These are phyloP conservation scores for Epichloe gansuensis DNA, from an alignment of 2,329 filamentous ascomycete species.

Conservation along the genomic window DNA sequence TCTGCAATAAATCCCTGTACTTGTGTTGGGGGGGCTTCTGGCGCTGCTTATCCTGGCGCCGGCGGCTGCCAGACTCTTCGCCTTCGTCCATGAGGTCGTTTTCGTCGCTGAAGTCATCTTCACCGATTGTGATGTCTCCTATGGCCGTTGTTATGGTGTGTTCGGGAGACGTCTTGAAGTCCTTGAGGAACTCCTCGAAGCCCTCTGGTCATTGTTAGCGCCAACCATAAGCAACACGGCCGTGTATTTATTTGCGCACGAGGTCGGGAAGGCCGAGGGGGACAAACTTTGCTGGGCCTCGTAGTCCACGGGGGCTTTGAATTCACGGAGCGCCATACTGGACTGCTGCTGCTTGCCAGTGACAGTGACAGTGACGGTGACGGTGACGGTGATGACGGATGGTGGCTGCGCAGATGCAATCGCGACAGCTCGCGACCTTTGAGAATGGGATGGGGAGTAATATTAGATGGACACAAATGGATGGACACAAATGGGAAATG, in stretches of 20 bases:
- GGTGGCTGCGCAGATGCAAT: neutral
- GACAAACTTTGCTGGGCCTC: conserved; percentile 65
- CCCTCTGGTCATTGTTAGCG: conserved; percentile 37
- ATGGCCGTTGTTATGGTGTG: conserved; percentile 68
- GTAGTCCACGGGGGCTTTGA: conserved; percentile 73
- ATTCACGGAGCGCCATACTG: conserved; percentile 74
- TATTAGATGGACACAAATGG: no score
- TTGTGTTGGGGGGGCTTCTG: conserved; percentile 57
- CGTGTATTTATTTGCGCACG: neutral
- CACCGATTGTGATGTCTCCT: conserved; percentile 72
- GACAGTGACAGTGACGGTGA: neutral
- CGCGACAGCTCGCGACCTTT: conserved; percentile 9
- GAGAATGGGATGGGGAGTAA: conserved; percentile 3
- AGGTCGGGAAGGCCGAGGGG: neutral
- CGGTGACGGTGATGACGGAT: neutral
- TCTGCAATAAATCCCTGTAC: conserved; percentile 78
- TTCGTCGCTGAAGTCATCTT: conserved; percentile 76
- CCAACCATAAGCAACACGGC: neutral
- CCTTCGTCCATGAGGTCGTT: conserved; percentile 87
- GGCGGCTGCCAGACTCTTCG: conserved; percentile 43
- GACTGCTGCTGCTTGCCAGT: conserved; percentile 2
- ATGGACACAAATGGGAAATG: conserved; percentile 9
- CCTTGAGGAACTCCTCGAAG: conserved; percentile 76
- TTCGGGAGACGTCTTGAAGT: conserved; percentile 71
- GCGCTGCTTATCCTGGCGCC: conserved; percentile 35